A percentile compares a stretch with the other conserved stretches of the same genome.
Evolutionary conservation across 306 rosid genomes (phyloP).

Genomic region (Canavalia ensiformis): DNA sequence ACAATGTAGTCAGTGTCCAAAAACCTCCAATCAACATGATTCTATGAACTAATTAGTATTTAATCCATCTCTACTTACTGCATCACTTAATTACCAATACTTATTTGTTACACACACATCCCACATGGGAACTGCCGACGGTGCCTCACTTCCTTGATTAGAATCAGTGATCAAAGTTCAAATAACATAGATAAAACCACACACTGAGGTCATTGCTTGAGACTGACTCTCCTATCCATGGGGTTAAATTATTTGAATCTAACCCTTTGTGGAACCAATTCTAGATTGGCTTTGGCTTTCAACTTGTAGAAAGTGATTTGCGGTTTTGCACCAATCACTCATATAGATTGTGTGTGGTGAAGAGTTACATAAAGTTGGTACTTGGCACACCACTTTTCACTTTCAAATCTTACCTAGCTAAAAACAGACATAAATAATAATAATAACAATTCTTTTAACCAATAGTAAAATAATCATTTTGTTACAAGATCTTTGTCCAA

Average conservation of each 20-base stretch:
- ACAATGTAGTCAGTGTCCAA: not conserved
- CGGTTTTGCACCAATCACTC: slow-evolving; percentile 58
- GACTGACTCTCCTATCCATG: slow-evolving; percentile 43
- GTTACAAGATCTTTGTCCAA: slow-evolving; percentile 55
- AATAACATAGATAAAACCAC: slow-evolving; percentile 46
- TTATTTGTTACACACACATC: slow-evolving; percentile 17
- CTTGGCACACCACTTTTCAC: slow-evolving; percentile 56
- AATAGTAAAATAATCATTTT: slow-evolving; percentile 31
- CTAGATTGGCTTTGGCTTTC: slow-evolving; percentile 56
- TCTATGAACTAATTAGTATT: not conserved
- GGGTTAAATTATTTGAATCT: slow-evolving; percentile 60
- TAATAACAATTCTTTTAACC: not conserved
- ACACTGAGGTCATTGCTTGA: slow-evolving; percentile 51
- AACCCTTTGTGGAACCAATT: slow-evolving; percentile 49
- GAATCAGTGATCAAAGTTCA: slow-evolving; percentile 50
- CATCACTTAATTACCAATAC: not conserved
- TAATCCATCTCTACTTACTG: not conserved
- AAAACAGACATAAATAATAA: not conserved
- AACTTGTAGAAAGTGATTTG: slow-evolving; percentile 52
- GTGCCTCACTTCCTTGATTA: slow-evolving; percentile 21
- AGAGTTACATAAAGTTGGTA: slow-evolving; percentile 61
- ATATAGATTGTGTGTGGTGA: slow-evolving; percentile 52
- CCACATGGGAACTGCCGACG: slow-evolving; percentile 48
- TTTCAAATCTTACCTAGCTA: slow-evolving; percentile 53
- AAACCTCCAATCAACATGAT: not conserved